Percentiles rank a stretch among this genome's conserved stretches.
These are phyloP conservation scores for Voacanga thouarsii DNA, from an alignment of 257 asterid species.

Conservation along the genomic window DNA sequence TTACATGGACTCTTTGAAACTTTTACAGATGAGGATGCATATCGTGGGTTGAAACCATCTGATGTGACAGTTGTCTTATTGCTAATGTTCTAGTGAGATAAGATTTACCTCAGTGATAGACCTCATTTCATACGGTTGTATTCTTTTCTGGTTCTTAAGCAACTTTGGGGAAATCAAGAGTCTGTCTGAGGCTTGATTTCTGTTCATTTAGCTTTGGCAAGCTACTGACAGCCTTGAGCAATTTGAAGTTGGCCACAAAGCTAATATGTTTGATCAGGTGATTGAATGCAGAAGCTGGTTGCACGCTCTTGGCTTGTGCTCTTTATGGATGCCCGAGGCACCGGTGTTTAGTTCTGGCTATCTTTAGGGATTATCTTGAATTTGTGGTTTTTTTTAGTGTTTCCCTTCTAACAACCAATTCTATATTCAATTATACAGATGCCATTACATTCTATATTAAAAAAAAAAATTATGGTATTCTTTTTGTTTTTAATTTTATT, in stretches of 20 bases:
- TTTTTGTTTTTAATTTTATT: not conserved
- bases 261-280: not conserved
- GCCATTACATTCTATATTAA: not conserved
- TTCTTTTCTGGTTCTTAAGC: not conserved
- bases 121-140: not conserved
- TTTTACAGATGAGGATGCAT: not conserved
- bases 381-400: not conserved
- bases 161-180: not conserved
- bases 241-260: not conserved
- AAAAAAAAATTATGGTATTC: not conserved
- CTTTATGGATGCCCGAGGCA: not conserved
- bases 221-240: not conserved
- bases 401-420: not conserved
- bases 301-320: not conserved
- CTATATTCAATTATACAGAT: not conserved
- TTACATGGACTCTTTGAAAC: not conserved
- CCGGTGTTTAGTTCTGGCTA: not conserved
- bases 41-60: not conserved
- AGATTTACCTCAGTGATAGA: not conserved
- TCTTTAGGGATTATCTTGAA: not conserved
- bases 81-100: not conserved
- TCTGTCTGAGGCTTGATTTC: not conserved
- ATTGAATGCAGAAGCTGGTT: not conserved
- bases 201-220: not conserved
- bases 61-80: not conserved